Percentiles rank a stretch among this genome's conserved stretches.
phyloP scores from a whole-genome alignment of 768 basidiomycete species.

The Saitozyma podzolica region DNA sequence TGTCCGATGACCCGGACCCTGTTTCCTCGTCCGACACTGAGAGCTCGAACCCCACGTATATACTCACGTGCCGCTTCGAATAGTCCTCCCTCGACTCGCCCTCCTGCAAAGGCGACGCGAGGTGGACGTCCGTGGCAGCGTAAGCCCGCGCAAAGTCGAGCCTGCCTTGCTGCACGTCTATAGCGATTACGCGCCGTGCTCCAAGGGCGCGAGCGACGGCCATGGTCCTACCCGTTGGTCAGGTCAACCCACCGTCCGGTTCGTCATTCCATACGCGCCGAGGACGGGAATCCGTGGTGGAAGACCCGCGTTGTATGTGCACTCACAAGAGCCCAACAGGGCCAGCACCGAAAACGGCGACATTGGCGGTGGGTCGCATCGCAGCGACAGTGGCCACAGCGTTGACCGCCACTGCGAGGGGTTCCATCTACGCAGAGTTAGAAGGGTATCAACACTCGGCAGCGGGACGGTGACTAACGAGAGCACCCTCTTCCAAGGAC shows the following conservation, averaged over 20 bases:
- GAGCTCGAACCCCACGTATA: not conserved
- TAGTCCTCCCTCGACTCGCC: constrained; percentile 68
- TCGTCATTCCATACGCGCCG: not conserved
- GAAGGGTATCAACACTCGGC: too few relatives aligned
- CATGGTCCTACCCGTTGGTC: constrained; percentile 56
- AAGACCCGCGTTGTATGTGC: too few relatives aligned
- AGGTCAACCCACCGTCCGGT: not conserved
- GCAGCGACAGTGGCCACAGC: constrained; percentile 73
- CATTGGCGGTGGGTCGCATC: constrained; percentile 68
- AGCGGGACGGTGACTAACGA: constrained; percentile 52
- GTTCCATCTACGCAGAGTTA: constrained; percentile 63
- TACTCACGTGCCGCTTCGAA: constrained; percentile 61
- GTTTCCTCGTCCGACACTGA: too few relatives aligned
- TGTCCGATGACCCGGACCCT: too few relatives aligned
- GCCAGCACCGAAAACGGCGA: constrained; percentile 80
- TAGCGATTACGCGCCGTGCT: constrained; percentile 75
- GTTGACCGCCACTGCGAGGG: constrained; percentile 85
- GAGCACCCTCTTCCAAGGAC: constrained; percentile 86
- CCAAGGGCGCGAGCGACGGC: constrained; percentile 89
- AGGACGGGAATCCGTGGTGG: not conserved
- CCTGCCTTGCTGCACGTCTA: constrained; percentile 60
- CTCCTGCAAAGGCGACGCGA: constrained; percentile 51
- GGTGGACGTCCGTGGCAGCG: constrained; percentile 66
- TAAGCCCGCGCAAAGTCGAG: constrained; percentile 81
- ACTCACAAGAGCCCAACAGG: constrained; percentile 71